phyloP scores from a whole-genome alignment of 2,329 filamentous ascomycete species.

The Paramyrothecium sp. region DNA sequence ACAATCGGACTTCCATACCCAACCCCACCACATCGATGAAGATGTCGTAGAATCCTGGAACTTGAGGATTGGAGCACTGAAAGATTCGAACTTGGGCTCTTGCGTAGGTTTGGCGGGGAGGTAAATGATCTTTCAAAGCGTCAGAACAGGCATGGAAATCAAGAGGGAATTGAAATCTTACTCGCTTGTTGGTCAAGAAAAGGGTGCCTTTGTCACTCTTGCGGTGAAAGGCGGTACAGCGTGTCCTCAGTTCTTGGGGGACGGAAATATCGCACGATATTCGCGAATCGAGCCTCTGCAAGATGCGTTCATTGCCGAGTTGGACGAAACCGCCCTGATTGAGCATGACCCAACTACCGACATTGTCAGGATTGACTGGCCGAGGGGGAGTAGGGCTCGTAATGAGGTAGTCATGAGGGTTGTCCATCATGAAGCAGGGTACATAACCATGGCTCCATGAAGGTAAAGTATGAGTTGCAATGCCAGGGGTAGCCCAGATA shows the following conservation, averaged over 20 bases:
- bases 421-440: slow-evolving; percentile 35
- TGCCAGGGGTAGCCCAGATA: not conserved
- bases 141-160: slow-evolving; percentile 4
- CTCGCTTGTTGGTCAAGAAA: slow-evolving; percentile 83
- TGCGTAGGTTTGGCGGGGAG: slow-evolving; percentile 70
- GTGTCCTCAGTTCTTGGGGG: slow-evolving; percentile 60
- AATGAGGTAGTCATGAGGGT: slow-evolving; percentile 40
- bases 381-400: slow-evolving; percentile 29
- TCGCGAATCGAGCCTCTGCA: slow-evolving; percentile 77
- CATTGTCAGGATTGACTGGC: slow-evolving; percentile 51
- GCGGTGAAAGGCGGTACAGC: slow-evolving; percentile 62
- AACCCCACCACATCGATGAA: slow-evolving; percentile 88
- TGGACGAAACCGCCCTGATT: slow-evolving; percentile 77
- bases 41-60: slow-evolving; percentile 79
- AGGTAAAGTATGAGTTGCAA: not conserved
- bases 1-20: slow-evolving; percentile 81
- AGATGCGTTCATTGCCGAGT: slow-evolving; percentile 77
- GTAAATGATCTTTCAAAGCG: slow-evolving; percentile 70
- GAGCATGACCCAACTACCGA: slow-evolving; percentile 85
- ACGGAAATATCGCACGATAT: slow-evolving; percentile 75
- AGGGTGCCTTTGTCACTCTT: slow-evolving; percentile 74
- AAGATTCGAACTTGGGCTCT: slow-evolving; percentile 69
- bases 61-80: slow-evolving; percentile 84
- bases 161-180: slow-evolving; percentile 40
- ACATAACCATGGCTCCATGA: slow-evolving; percentile 29